Conservation (phyloP, 495 filamentous ascomycete genomes). For the Daldinia childiae region DNA sequence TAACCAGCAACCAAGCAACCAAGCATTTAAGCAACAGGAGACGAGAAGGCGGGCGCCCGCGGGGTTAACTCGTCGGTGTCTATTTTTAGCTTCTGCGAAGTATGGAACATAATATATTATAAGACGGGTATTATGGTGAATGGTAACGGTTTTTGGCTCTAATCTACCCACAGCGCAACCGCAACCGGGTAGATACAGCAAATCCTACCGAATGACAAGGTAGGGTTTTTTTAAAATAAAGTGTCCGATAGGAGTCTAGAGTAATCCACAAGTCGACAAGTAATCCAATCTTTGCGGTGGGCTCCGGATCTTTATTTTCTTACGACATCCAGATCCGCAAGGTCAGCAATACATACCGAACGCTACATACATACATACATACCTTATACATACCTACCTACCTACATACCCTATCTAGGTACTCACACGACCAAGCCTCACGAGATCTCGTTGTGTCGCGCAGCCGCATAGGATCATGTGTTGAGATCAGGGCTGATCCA, state of each 20-base stretch:
- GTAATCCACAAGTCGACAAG: constrained; percentile 3
- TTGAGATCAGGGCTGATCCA: constrained; percentile 8
- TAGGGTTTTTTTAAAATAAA: constrained; percentile 26
- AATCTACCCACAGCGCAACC: constrained; percentile 11
- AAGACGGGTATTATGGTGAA: constrained; percentile 41
- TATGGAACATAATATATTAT: constrained; percentile 35
- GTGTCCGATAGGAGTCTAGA: constrained; percentile 13
- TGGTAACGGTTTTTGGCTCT: constrained; percentile 29
- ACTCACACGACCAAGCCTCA: constrained; percentile 35
- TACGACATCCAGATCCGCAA: constrained; percentile 25
- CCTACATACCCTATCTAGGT: not conserved
- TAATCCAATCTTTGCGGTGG: constrained; percentile 25
- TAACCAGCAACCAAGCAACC: not conserved
- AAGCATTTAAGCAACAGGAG: not conserved
- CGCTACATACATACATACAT: not conserved
- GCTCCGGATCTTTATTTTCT: constrained; percentile 32
- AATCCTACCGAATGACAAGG: constrained; percentile 16
- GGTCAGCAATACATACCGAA: constrained; percentile 18
- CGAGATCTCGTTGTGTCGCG: constrained; percentile 38
- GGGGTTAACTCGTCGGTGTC: constrained; percentile 32
- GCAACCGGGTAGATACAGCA: constrained; percentile 37
- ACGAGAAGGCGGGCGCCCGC: constrained; percentile 19
- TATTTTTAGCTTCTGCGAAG: constrained; percentile 38
- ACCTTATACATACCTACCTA: no score
- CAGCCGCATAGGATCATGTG: constrained; percentile 42